Conservation (phyloP, 2,329 filamentous ascomycete species). For the Verticillium zaregamsianum region DNA sequence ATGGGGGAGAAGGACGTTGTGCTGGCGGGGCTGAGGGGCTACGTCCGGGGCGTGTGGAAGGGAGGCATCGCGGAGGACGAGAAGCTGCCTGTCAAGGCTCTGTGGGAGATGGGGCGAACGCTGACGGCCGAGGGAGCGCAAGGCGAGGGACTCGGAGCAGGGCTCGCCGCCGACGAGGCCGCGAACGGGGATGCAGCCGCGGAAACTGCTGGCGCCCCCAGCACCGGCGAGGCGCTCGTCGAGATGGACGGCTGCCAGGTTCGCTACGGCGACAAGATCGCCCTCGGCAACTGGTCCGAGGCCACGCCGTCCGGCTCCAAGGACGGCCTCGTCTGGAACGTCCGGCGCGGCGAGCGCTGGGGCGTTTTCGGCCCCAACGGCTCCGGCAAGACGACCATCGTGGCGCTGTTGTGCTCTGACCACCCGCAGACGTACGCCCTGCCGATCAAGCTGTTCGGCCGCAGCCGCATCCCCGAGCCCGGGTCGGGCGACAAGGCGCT, state of each 20-base stretch:
- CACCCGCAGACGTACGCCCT: constrained; percentile 92
- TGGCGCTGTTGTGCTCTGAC: constrained; percentile 90
- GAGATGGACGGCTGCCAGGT: constrained; percentile 86
- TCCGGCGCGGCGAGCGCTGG: constrained; percentile 81
- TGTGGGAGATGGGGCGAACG: constrained; percentile 46
- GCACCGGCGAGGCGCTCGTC: constrained; percentile 64
- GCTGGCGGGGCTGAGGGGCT: constrained; percentile 45
- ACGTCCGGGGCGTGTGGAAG: constrained; percentile 41
- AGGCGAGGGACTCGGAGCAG: constrained; percentile 26
- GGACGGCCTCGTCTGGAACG: constrained; percentile 74
- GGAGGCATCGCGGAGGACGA: constrained; percentile 41
- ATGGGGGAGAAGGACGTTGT: constrained; percentile 65
- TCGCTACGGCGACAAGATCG: constrained; percentile 71
- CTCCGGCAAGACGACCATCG: constrained; percentile 91
- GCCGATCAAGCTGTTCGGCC: constrained; percentile 82
- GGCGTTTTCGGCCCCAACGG: constrained; percentile 92
- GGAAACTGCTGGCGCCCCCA: neutral
- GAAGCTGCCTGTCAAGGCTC: constrained; percentile 40
- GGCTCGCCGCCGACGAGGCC: constrained; percentile 11
- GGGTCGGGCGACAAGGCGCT: constrained; percentile 65
- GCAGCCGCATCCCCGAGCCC: constrained; percentile 70
- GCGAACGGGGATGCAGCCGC: constrained; percentile 4
- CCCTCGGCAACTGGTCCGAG: constrained; percentile 77
- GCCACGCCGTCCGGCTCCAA: constrained; percentile 41
- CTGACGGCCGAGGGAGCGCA: constrained; percentile 35